Evolutionary conservation across 441 rosid species (phyloP).

Genomic region (Geranium incanum): DNA sequence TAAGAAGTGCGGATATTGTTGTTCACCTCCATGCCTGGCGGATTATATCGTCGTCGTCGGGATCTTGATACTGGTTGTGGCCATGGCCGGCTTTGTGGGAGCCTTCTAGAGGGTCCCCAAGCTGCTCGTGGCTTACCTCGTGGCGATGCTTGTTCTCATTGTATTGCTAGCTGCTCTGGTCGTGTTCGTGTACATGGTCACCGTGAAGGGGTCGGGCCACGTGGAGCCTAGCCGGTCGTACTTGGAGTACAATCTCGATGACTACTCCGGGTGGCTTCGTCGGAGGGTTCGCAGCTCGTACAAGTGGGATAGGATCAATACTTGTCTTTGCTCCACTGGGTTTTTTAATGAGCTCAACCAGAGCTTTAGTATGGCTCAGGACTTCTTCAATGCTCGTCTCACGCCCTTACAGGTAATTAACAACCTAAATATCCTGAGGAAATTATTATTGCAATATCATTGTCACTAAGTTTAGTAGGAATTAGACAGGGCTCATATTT

Average conservation of each 20-base stretch:
- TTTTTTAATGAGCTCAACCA: slow-evolving; percentile 66
- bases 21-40: no score
- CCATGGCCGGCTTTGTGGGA: slow-evolving; percentile 66
- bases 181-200: slow-evolving; percentile 66
- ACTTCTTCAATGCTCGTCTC: slow-evolving; percentile 70
- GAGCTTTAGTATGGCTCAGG: slow-evolving; percentile 60
- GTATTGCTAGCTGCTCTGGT: slow-evolving; percentile 52
- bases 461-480: no score
- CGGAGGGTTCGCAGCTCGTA: slow-evolving; percentile 55
- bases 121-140: slow-evolving; percentile 58
- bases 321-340: slow-evolving; percentile 50
- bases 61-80: slow-evolving; percentile 51
- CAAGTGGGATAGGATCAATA: slow-evolving; percentile 72
- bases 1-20: no score
- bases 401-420: slow-evolving; percentile 67
- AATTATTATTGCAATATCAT: no score
- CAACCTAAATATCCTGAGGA: no score
- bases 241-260: slow-evolving; percentile 67
- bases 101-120: slow-evolving; percentile 71
- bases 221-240: slow-evolving; percentile 58
- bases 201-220: slow-evolving; percentile 66
- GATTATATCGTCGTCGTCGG: slow-evolving; percentile 72
- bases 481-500: no score
- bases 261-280: slow-evolving; percentile 64
- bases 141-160: slow-evolving; percentile 62